Evolutionary conservation across 1,284 basidiomycete genomes (phyloP).

Genomic region (Ceraceosorus bombacis): DNA sequence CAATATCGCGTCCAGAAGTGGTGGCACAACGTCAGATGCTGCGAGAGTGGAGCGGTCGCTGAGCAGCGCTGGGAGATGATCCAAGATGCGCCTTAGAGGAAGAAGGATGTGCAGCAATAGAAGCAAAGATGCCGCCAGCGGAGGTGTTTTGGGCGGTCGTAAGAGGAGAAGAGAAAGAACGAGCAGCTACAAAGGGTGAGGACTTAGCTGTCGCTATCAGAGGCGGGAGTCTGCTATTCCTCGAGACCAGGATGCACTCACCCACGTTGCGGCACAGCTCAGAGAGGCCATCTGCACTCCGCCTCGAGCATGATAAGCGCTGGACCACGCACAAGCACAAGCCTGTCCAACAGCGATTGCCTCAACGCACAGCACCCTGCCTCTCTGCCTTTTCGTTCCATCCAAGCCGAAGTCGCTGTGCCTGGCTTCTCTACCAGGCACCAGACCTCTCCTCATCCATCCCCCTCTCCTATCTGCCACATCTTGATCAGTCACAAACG

Average conservation of each 20-base stretch:
- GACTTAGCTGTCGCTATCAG: neutral
- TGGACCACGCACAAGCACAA: neutral
- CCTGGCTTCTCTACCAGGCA: neutral
- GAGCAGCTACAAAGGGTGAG: neutral
- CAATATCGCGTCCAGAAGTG: constrained; percentile 12
- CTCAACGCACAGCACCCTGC: neutral
- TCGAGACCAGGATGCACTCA: neutral
- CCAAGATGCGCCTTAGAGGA: constrained; percentile 7
- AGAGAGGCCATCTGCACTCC: neutral
- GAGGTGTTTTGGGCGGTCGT: constrained; percentile 8
- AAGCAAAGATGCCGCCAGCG: constrained; percentile 1
- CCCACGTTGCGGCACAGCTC: neutral
- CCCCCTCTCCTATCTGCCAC: neutral
- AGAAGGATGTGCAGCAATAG: constrained; percentile 3
- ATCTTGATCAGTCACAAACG: neutral
- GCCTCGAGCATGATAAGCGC: neutral
- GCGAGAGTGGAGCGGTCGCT: neutral
- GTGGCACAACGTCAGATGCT: neutral
- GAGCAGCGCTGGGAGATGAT: constrained; percentile 1
- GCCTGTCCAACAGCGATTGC: neutral
- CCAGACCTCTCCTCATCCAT: neutral
- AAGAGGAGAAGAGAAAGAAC: constrained; percentile 1
- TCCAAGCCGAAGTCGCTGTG: neutral
- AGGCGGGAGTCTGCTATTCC: neutral
- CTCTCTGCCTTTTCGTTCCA: neutral